Evolutionary conservation across 352 stramenopile species (phyloP), one percentile per base, ranked within the genome.

Genomic region (Globisporangium nunn): DNA sequence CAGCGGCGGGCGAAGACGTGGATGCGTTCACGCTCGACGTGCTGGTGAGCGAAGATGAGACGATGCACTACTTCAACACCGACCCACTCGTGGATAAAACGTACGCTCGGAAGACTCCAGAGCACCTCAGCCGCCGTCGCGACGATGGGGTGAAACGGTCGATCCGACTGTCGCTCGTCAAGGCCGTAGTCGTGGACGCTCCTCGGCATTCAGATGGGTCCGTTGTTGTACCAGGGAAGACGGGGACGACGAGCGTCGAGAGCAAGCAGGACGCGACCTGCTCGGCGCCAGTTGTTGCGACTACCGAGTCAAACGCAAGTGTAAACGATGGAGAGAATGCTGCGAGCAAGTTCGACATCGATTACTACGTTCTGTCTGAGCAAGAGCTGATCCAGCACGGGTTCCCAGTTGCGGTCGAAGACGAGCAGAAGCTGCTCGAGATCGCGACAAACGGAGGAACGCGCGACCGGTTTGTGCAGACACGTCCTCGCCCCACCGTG

Each of bases 51-150:
- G 75, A 93, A 64, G 81, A 93, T 51, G 61, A 59, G 5, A 79
- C 64, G 29, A 87, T 93, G 77, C 82, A 88, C 53, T 77, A 88
- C 52, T 93, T 94, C 55, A 72, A 61, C 45, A 93, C 85, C 1
- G 81, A 91, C 54, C 44, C 76, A 1, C 50, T 81, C 41, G 83
- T 76, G 8, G 82, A 92, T 52, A 61, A 77, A 46, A 78, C 68
- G 8, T 92, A 92, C 40, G 78, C 78, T 10, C 78, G 72, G 31
- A 73, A 85, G 40, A 68, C 68, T 1, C 78, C 80, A 1, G 80
- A 90, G 41, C 82, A 90, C 53, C 71, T 90, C 41, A 66, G 67
- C 11, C 66, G 66, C 17, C 69, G 70, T 18, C 71, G 71, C 1
- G 63, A 67, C 0, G 68, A 73, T 11, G 63, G 67, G 7, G 31